A percentile compares a stretch with the other conserved stretches of the same genome.
phyloP scores from a whole-genome alignment of 176 grass and related monocot species.

The Cocos nucifera region DNA sequence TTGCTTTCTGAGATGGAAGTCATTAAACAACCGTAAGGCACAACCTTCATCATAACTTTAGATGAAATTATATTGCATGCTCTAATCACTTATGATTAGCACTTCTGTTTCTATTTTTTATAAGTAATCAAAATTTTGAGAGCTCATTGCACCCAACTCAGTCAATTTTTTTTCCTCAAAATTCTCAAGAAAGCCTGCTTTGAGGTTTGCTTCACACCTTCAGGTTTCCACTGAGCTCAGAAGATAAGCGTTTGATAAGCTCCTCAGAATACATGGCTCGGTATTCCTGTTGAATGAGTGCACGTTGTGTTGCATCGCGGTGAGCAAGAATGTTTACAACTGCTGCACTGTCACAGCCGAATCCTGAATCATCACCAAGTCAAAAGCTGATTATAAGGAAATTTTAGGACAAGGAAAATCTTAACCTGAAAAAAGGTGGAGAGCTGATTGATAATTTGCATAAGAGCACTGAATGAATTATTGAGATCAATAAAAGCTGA shows the following conservation, averaged over 20 bases:
- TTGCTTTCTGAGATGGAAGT: slow-evolving; percentile 59
- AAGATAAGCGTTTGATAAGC: slow-evolving; percentile 52
- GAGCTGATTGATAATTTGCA: slow-evolving; percentile 10
- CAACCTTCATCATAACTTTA: slow-evolving; percentile 10
- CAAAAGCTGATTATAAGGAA: neutral
- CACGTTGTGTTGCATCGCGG: slow-evolving; percentile 67
- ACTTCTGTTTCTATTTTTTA: no score
- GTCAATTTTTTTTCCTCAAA: neutral
- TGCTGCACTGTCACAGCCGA: slow-evolving; percentile 71
- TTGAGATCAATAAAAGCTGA: neutral
- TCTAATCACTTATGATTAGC: no score
- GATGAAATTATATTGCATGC: neutral
- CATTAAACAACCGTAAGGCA: neutral
- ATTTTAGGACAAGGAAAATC: neutral
- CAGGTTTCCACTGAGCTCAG: slow-evolving; percentile 73
- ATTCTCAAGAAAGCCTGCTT: neutral
- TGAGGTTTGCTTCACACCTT: slow-evolving; percentile 41
- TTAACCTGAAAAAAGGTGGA: slow-evolving; percentile 2
- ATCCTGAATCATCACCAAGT: slow-evolving; percentile 35
- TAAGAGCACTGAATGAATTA: slow-evolving; percentile 1
- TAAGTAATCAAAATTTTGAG: neutral
- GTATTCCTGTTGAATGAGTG: slow-evolving; percentile 94
- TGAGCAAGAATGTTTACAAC: slow-evolving; percentile 88
- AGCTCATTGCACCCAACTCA: neutral
- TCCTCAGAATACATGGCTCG: slow-evolving; percentile 84